These are phyloP conservation scores for Picea engelmannii DNA, from an alignment of 83 land plant genomes.

Conservation along the genomic window DNA sequence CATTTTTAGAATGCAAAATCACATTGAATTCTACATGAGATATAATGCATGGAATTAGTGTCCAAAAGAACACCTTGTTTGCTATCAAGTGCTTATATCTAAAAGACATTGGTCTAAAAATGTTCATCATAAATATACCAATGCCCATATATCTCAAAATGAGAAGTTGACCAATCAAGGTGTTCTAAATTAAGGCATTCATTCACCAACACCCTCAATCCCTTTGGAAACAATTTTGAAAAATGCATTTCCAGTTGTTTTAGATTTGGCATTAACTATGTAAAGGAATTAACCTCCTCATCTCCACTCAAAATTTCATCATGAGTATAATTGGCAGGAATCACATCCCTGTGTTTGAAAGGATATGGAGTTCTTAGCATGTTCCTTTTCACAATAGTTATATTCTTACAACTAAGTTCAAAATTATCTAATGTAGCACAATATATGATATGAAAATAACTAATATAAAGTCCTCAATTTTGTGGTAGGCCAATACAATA, in stretches of 20 bases:
- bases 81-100: slow-evolving; percentile 18
- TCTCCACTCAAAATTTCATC: slow-evolving; percentile 59
- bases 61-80: neutral
- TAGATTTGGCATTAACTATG: slow-evolving; percentile 44
- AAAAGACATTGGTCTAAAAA: slow-evolving; percentile 57
- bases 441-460: slow-evolving; percentile 63
- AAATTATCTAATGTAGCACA: slow-evolving; percentile 41
- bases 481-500: slow-evolving; percentile 38
- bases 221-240: slow-evolving; percentile 28
- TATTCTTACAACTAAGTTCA: slow-evolving; percentile 43
- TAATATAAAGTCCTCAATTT: slow-evolving; percentile 56
- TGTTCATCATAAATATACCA: slow-evolving; percentile 74
- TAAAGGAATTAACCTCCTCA: slow-evolving; percentile 50
- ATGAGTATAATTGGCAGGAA: slow-evolving; percentile 50
- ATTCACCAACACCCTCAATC: slow-evolving; percentile 34
- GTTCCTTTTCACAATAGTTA: slow-evolving; percentile 48
- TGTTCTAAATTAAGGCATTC: slow-evolving; percentile 43
- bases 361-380: slow-evolving; percentile 59
- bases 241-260: slow-evolving; percentile 19
- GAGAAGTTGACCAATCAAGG: slow-evolving; percentile 49
- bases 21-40: neutral
- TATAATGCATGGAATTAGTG: neutral
- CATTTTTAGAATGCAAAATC: neutral
- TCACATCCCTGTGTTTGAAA: slow-evolving; percentile 49
- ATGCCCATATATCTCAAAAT: slow-evolving; percentile 68